Conservation (phyloP, 2,329 filamentous ascomycete species). For the Diaporthe citri region DNA sequence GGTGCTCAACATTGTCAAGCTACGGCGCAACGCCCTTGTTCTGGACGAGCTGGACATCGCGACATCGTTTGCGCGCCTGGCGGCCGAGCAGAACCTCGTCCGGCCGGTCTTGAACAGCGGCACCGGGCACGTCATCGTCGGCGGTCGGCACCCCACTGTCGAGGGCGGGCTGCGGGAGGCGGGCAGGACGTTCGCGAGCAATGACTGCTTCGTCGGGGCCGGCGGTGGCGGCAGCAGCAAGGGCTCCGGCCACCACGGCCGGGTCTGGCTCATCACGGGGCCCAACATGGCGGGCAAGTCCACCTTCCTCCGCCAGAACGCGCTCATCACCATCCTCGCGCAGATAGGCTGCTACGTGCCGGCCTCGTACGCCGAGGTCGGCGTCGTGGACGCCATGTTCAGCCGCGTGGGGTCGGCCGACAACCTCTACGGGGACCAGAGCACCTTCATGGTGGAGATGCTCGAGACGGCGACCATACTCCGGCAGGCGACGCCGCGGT, state of each 20-base stretch:
- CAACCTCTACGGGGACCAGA: conserved; percentile 93
- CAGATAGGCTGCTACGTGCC: conserved; percentile 95
- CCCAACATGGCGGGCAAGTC: conserved; percentile 99
- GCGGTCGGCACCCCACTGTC: conserved; percentile 92
- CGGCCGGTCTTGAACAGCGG: conserved; percentile 78
- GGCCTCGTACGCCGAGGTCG: conserved; percentile 85
- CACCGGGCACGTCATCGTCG: conserved; percentile 80
- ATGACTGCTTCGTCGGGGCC: conserved; percentile 86
- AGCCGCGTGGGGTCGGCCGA: conserved; percentile 94
- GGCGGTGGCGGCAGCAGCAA: conserved; percentile 68
- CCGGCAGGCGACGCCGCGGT: conserved; percentile 83
- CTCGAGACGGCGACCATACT: conserved; percentile 94
- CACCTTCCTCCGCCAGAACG: conserved; percentile 95
- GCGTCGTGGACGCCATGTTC: conserved; percentile 96
- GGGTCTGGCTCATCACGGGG: conserved; percentile 77
- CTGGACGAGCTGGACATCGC: conserved; percentile 94
- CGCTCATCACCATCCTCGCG: conserved; percentile 91
- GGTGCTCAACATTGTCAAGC: conserved; percentile 83
- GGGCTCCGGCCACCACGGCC: conserved; percentile 61
- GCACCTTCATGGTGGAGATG: conserved; percentile 99
- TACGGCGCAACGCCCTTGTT: conserved; percentile 90
- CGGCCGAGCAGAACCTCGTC: conserved; percentile 78
- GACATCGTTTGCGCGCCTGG: conserved; percentile 85
- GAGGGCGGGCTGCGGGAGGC: conserved; percentile 84
- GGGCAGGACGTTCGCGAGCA: conserved; percentile 85